phyloP scores from a whole-genome alignment of 2,329 filamentous ascomycete species.

The Teratosphaeria nubilosa region DNA sequence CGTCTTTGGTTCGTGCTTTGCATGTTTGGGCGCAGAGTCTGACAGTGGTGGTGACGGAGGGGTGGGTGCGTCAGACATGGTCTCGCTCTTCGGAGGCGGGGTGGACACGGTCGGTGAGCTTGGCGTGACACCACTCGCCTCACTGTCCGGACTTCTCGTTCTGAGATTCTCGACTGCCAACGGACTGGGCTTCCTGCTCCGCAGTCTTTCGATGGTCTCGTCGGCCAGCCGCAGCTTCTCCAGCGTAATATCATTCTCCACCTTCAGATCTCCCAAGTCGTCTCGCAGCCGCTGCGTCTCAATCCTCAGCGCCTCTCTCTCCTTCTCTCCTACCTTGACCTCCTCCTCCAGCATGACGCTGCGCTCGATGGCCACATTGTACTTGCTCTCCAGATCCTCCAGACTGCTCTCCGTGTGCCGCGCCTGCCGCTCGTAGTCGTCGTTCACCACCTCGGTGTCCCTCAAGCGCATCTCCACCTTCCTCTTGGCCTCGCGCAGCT shows the following conservation, averaged over 20 bases:
- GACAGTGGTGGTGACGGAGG: slow-evolving; percentile 92
- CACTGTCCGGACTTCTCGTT: slow-evolving; percentile 40
- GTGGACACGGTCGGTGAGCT: slow-evolving; percentile 87
- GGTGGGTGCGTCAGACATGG: slow-evolving; percentile 59
- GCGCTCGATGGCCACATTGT: slow-evolving; percentile 86
- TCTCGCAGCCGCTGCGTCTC: slow-evolving; percentile 83
- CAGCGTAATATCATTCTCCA: slow-evolving; percentile 87
- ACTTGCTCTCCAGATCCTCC: slow-evolving; percentile 94
- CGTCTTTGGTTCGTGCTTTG: slow-evolving; percentile 29
- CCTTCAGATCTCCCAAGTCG: slow-evolving; percentile 84
- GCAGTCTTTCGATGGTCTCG: slow-evolving; percentile 38
- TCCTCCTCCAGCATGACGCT: slow-evolving; percentile 92
- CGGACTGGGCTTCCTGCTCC: slow-evolving; percentile 41
- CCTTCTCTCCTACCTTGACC: slow-evolving; percentile 80
- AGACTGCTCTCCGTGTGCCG: slow-evolving; percentile 91
- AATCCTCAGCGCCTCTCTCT: slow-evolving; percentile 79
- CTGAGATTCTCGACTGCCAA: slow-evolving; percentile 36
- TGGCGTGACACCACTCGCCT: slow-evolving; percentile 56
- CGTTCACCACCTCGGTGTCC: slow-evolving; percentile 95
- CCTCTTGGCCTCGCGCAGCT: slow-evolving; percentile 72
- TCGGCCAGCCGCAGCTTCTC: slow-evolving; percentile 78
- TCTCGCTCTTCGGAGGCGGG: slow-evolving; percentile 62
- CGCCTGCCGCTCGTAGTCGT: slow-evolving; percentile 94
- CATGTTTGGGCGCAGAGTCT: slow-evolving; percentile 57
- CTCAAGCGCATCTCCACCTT: slow-evolving; percentile 73